These are phyloP conservation scores for Aureobasidium uvarum DNA, from an alignment of 2,329 filamentous ascomycete species.

Conservation along the genomic window DNA sequence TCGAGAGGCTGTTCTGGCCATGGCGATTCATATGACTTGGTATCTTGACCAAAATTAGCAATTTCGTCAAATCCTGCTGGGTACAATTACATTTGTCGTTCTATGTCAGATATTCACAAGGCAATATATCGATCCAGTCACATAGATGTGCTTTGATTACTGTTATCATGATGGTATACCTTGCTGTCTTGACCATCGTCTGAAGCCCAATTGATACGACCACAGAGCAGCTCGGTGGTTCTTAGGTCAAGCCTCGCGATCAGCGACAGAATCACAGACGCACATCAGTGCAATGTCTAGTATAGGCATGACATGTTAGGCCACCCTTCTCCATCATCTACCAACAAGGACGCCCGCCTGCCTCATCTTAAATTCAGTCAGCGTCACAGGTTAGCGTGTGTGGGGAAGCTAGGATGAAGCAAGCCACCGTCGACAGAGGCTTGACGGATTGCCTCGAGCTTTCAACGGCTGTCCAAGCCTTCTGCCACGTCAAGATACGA, in stretches of 20 bases:
- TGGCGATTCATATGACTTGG: neutral
- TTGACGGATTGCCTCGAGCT: neutral
- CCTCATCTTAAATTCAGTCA: constrained; percentile 7
- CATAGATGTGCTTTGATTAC: neutral
- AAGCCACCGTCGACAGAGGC: constrained; percentile 20
- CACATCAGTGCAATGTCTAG: neutral
- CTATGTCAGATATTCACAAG: neutral
- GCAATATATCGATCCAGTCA: neutral
- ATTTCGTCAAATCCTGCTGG: neutral
- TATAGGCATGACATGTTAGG: neutral
- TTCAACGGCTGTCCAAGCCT: neutral
- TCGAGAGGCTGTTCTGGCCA: too few species aligned
- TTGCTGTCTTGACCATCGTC: neutral
- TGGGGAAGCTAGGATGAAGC: constrained; percentile 8
- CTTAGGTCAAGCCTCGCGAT: neutral
- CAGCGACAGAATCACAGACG: neutral
- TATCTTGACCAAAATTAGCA: neutral
- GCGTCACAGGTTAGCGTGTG: constrained; percentile 1
- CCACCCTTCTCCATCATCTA: constrained; percentile 1
- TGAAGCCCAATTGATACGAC: neutral
- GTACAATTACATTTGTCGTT: neutral
- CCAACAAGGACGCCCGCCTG: neutral
- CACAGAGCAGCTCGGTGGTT: neutral
- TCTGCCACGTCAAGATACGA: constrained; percentile 14
- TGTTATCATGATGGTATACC: neutral